Evolutionary conservation across 1,284 basidiomycete genomes (phyloP).

Genomic region (Malassezia globosa): DNA sequence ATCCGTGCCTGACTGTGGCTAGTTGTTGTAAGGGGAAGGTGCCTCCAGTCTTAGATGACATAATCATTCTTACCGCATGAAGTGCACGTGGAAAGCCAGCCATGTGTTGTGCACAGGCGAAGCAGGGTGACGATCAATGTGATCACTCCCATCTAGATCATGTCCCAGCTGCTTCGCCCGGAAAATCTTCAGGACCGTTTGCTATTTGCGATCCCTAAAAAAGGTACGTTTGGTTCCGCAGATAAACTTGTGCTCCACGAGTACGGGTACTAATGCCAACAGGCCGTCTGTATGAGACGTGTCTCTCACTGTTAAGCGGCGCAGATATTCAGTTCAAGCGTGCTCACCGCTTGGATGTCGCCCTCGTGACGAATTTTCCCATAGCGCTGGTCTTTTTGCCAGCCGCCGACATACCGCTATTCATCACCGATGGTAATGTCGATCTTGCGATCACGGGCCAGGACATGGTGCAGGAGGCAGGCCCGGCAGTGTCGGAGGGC

Average conservation of each 20-base stretch:
- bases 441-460: slow-evolving; percentile 85
- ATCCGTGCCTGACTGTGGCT: too few relatives aligned
- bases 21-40: too few relatives aligned
- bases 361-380: slow-evolving; percentile 78
- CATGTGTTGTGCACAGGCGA: background rate
- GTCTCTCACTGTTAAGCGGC: slow-evolving; percentile 63
- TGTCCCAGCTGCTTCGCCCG: slow-evolving; percentile 39
- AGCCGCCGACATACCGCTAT: slow-evolving; percentile 92
- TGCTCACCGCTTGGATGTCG: slow-evolving; percentile 78
- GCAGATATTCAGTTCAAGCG: slow-evolving; percentile 94
- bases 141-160: slow-evolving; percentile 2
- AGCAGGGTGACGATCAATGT: background rate
- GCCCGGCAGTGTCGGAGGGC: slow-evolving; percentile 53
- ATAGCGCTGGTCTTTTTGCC: slow-evolving; percentile 97
- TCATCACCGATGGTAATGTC: slow-evolving; percentile 93
- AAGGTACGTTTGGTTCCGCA: slow-evolving; percentile 55
- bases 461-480: slow-evolving; percentile 85
- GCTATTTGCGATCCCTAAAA: slow-evolving; percentile 93
- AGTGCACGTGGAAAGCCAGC: too few relatives aligned
- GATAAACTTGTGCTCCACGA: background rate
- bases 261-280: too few relatives aligned
- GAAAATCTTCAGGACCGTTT: slow-evolving; percentile 56
- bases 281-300: slow-evolving; percentile 75
- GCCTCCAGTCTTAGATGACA: background rate
- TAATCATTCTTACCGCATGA: background rate